phyloP scores from a whole-genome alignment of 176 grass and related monocot species.

The Oryza punctata region DNA sequence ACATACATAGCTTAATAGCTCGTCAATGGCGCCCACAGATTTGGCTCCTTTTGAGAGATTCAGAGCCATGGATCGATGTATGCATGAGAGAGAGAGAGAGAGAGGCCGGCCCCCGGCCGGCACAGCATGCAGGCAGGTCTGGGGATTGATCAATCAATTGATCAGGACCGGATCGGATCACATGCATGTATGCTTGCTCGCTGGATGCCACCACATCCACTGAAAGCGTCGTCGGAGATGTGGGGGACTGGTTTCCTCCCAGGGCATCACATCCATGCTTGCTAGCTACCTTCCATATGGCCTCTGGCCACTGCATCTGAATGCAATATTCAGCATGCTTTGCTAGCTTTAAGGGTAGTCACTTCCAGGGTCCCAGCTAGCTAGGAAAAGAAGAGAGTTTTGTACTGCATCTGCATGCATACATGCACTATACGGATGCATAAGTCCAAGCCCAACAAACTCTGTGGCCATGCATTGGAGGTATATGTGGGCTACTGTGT shows the following conservation, averaged over 20 bases:
- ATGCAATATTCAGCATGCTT: neutral
- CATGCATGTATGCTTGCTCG: constrained; percentile 17
- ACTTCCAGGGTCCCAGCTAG: constrained; percentile 35
- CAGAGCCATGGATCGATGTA: neutral
- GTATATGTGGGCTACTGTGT: neutral
- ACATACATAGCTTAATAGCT: neutral
- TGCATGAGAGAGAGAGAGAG: neutral
- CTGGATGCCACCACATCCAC: constrained; percentile 5
- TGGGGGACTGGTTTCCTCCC: constrained; percentile 64
- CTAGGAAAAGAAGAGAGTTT: constrained; percentile 22
- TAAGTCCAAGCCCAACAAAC: constrained; percentile 41
- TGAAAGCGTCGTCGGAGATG: constrained; percentile 49
- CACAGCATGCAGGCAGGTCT: neutral
- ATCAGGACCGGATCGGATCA: neutral
- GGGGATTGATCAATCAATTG: neutral
- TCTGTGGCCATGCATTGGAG: constrained; percentile 3
- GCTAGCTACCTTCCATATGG: constrained; percentile 40
- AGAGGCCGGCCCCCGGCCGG: neutral
- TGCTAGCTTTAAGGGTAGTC: constrained; percentile 36
- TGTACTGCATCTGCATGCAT: neutral
- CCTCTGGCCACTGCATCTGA: neutral
- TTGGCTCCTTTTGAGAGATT: neutral
- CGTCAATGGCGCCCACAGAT: neutral
- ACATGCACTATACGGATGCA: too few relatives aligned
- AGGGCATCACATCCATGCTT: constrained; percentile 45